phyloP scores from a whole-genome alignment of 805 yeast species.

The Candida dajiaensis region DNA sequence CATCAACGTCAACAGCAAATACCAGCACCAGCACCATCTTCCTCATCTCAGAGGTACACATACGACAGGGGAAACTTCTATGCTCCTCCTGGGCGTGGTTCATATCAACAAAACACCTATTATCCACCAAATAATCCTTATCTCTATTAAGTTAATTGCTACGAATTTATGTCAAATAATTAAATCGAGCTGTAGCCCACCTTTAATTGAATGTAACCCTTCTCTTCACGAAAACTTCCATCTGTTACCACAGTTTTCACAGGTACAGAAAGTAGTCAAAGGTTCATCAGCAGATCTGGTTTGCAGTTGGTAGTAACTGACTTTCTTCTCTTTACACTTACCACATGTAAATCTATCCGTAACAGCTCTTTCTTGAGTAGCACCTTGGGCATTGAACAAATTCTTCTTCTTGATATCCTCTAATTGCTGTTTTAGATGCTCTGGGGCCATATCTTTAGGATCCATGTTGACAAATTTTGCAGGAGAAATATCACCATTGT shows the following conservation, averaged over 20 bases:
- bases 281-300: constrained; percentile 99
- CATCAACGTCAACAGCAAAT: too few species aligned
- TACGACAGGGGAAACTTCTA: neutral
- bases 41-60: neutral
- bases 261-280: constrained; percentile 94
- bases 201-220: neutral
- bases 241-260: constrained; percentile 95
- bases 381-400: constrained; percentile 95
- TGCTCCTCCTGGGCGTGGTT: neutral
- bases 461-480: constrained; percentile 68
- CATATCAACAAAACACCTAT: neutral
- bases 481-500: constrained; percentile 62
- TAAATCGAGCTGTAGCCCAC: neutral
- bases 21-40: neutral
- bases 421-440: constrained; percentile 75
- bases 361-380: constrained; percentile 90
- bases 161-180: neutral
- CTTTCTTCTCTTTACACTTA: constrained; percentile 95
- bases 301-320: constrained; percentile 95
- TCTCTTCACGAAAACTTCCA: constrained; percentile 80
- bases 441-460: constrained; percentile 96
- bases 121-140: neutral
- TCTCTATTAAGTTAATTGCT: neutral
- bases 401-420: constrained; percentile 84
- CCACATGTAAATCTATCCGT: constrained; percentile 97